Evolutionary conservation across 1,139 yeast genomes (phyloP).

Genomic region (Pichia sp.): DNA sequence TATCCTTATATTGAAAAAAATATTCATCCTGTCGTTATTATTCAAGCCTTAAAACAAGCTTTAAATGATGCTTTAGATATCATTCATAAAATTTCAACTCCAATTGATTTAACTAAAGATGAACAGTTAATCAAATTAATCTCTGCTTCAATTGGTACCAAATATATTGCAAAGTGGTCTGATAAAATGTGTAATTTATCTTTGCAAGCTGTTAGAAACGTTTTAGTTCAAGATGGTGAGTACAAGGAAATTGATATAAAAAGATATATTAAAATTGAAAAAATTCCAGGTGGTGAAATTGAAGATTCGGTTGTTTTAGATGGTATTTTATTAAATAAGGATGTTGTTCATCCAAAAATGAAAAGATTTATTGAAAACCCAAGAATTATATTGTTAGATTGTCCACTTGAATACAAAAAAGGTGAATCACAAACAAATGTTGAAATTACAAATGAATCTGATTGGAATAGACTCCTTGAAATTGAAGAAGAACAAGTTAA

Average conservation of each 20-base stretch:
- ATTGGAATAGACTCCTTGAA: slow-evolving; percentile 92
- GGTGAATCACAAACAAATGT: slow-evolving; percentile 98
- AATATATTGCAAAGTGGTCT: slow-evolving; percentile 89
- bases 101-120: slow-evolving; percentile 80
- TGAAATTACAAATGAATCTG: slow-evolving; percentile 93
- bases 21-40: slow-evolving; percentile 94
- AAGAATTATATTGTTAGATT: slow-evolving; percentile 79
- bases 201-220: slow-evolving; percentile 81
- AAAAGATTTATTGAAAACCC: slow-evolving; percentile 84
- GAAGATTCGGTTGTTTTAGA: slow-evolving; percentile 81
- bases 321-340: slow-evolving; percentile 92
- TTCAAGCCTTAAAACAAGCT: slow-evolving; percentile 90
- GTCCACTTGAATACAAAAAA: slow-evolving; percentile 96
- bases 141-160: slow-evolving; percentile 91
- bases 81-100: slow-evolving; percentile 75
- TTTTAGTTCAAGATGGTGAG: slow-evolving; percentile 59
- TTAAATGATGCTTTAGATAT: slow-evolving; percentile 84
- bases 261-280: slow-evolving; percentile 89
- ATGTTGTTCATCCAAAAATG: slow-evolving; percentile 98
- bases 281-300: slow-evolving; percentile 96
- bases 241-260: slow-evolving; percentile 87
- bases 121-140: slow-evolving; percentile 82
- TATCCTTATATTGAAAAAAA: slow-evolving; percentile 91
- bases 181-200: slow-evolving; percentile 87
- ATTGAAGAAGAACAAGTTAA: slow-evolving; percentile 98